Evolutionary conservation across 768 basidiomycete genomes (phyloP).

Genomic region (Lenzites betulinus): DNA sequence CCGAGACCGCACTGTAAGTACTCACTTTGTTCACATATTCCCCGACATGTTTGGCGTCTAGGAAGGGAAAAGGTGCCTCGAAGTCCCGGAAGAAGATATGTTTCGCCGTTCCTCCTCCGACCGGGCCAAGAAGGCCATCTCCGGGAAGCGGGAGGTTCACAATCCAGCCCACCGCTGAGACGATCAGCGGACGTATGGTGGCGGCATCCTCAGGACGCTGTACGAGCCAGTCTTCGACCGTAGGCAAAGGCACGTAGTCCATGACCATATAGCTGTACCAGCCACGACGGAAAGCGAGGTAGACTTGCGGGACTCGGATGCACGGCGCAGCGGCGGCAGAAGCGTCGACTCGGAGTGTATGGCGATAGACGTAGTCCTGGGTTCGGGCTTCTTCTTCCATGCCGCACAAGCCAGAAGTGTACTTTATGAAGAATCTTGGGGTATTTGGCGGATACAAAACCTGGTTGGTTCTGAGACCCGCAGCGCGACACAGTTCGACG

Average conservation of each 20-base stretch:
- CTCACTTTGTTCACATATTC: not conserved
- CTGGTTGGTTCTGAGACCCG: too few relatives aligned
- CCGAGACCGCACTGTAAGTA: too few relatives aligned
- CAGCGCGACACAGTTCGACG: too few relatives aligned
- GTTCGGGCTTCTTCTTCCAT: not conserved
- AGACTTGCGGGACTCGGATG: not conserved
- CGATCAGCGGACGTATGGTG: not conserved
- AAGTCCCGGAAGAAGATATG: not conserved
- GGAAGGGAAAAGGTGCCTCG: not conserved
- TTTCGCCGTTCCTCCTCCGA: not conserved
- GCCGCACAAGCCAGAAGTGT: not conserved
- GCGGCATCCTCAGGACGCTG: not conserved
- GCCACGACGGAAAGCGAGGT: not conserved
- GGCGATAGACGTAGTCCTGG: not conserved
- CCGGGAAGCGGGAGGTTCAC: not conserved
- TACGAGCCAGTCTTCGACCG: not conserved
- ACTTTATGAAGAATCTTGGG: not conserved
- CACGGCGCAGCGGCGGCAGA: not conserved
- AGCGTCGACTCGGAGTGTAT: not conserved
- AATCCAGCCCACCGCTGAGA: not conserved
- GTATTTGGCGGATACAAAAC: not conserved
- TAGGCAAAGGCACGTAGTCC: not conserved
- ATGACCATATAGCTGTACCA: not conserved
- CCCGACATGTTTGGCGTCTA: not conserved
- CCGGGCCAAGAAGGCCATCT: not conserved